Evolutionary conservation across 2,329 filamentous ascomycete genomes (phyloP), one percentile per base, ranked within the genome.

Genomic region (Hawksworthiomyces lignivorus): DNA sequence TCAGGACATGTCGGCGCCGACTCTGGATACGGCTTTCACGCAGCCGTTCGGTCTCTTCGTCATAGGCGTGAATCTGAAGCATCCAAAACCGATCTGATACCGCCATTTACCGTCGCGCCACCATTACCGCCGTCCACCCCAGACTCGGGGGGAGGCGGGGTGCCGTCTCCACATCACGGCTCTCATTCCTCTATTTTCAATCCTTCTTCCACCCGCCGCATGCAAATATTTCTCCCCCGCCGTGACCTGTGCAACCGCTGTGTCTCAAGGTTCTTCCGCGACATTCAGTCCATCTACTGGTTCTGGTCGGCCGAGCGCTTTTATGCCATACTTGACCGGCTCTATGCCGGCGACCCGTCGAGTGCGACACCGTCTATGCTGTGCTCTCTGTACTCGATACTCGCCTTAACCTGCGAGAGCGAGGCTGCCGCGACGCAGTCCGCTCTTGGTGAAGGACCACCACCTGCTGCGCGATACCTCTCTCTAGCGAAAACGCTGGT

Each of bases 231-330:
- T 28, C 39, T 56, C 4, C 54, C 54, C 0, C 48, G 54, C 7
- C 51, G 54, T 14, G 53, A 56, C 35, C 48, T 56, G 9, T 55
- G 54, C 38, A 48, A 53, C 36, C 50, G 49, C 36, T 56, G 54
- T 36, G 48, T 56, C 2, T 47, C 50, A 14, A 50, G 54, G 36
- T 56, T 55, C 45, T 56, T 56, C 40, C 39, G 45, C 28, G 54
- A 56, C 26, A 49, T 56, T 21, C 53, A 56, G 43, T 51, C 50
- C 8, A 41, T 56, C 28, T 56, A 56, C 36, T 56, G 54, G 54
- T 51, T 56, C 36, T 51, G 54, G 44, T 52, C 53, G 1, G 49
- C 50, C 21, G 54, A 56, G 41, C 48, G 47, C 15, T 54, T 56
- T 36, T 50, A 52, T n/a, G 46, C 47, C 14, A 36, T 48, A 11